phyloP scores from a whole-genome alignment of 352 stramenopile genomes.

The Phytophthora agathidicida region DNA sequence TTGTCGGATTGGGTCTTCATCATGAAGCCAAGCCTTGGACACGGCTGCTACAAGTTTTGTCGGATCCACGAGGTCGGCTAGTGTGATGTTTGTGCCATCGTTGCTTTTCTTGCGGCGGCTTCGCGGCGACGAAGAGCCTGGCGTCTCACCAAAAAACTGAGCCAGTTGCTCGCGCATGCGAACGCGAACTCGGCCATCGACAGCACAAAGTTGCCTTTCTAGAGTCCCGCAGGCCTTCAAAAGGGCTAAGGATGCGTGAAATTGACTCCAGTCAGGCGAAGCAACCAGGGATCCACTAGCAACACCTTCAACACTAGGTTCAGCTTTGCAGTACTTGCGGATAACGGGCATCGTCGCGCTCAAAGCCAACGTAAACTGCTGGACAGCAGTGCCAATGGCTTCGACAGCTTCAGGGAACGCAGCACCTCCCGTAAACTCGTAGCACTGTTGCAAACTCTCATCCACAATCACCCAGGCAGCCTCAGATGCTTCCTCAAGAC shows the following conservation, averaged over 20 bases:
- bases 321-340: slow-evolving; percentile 46
- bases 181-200: slow-evolving; percentile 56
- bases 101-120: slow-evolving; percentile 37
- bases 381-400: slow-evolving; percentile 44
- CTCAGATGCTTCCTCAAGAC: slow-evolving; percentile 59
- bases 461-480: slow-evolving; percentile 51
- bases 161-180: slow-evolving; percentile 65
- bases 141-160: slow-evolving; percentile 37
- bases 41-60: slow-evolving; percentile 45
- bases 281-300: slow-evolving; percentile 6
- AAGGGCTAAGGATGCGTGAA: slow-evolving; percentile 69
- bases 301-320: slow-evolving; percentile 3
- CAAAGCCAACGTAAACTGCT: slow-evolving; percentile 56
- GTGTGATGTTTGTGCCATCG: slow-evolving; percentile 18
- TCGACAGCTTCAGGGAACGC: slow-evolving; percentile 65
- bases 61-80: slow-evolving; percentile 47
- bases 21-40: slow-evolving; percentile 54
- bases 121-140: slow-evolving; percentile 33
- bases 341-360: slow-evolving; percentile 48
- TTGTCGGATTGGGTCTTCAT: slow-evolving; percentile 46
- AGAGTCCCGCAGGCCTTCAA: slow-evolving; percentile 63
- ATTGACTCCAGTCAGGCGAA: slow-evolving; percentile 70
- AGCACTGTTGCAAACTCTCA: slow-evolving; percentile 58
- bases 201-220: slow-evolving; percentile 49
- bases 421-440: slow-evolving; percentile 60